Base-by-base conservation (phyloP, 2,329 filamentous ascomycete species). In the Aspergillus thermomutatus region DNA sequence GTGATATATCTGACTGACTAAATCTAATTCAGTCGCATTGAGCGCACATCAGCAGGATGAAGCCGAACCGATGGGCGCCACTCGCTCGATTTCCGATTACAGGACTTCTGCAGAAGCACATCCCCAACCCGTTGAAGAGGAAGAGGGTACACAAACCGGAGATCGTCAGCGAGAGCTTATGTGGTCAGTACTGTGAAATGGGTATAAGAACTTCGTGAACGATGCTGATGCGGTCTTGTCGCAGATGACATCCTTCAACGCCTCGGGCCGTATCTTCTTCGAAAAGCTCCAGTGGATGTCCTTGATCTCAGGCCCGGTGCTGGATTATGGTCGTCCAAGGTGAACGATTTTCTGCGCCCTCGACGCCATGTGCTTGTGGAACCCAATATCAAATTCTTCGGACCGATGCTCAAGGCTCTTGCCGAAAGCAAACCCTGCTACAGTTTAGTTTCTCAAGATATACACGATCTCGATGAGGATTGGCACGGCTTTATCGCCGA, bases 291-390 rank as follows among this genome's bases (percentile, higher is more conserved):
- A 53, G 92, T 92, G 74, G 92, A 96, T 66, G 82, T 97, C 47
- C 79, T 99, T 65, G 93, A 97, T 69, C 78, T 96, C 55, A 91
- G 92, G 71, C 93, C 93, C 0, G 92, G 92, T 14, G 77, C 78
- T 1, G 91, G 92, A 8, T 53, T 96, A 2, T 94, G 89, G 85
- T 96, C 92, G 34, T 79, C 79, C 27, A 90, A 88, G 66, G 78
- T 97, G 0, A 86, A 96, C 69, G 80, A 90, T 0, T 77, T 83
- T 48, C 79, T 99, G 7, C 77, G 91, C 66, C 93, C 93, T 4
- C 86, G 91, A 56, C 87, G 84, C 4, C 94, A 99, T 76, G 77
- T 97, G 47, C 79, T 99, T 45, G 81, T 97, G 73, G 92, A 97
- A 67, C 86, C 87, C 2, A 83, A 90, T 34, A 71, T 75, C 2